Evolutionary conservation across 148 eudicot genomes (phyloP).

Genomic region (Chenopodium berlandieri): DNA sequence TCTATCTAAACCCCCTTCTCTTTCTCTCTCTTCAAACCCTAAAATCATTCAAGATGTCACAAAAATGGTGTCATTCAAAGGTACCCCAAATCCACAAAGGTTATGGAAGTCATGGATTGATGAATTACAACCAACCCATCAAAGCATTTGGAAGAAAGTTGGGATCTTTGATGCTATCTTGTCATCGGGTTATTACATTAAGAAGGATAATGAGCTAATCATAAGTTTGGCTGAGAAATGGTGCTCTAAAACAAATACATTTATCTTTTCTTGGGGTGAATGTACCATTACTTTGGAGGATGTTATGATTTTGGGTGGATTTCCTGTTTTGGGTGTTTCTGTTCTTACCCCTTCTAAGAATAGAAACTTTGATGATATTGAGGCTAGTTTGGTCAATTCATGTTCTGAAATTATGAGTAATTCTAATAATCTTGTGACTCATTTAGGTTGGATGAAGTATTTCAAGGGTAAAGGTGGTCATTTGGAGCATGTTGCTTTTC

Average conservation of each 20-base stretch:
- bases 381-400: not conserved
- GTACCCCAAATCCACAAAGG: not conserved
- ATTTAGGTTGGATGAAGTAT: conserved; percentile 29
- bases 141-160: conserved; percentile 21
- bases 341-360: not conserved
- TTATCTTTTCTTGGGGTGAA: conserved; percentile 40
- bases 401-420: not conserved
- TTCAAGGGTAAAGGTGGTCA: conserved; percentile 25
- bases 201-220: conserved; percentile 19
- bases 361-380: not conserved
- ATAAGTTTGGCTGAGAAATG: conserved; percentile 32
- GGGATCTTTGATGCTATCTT: conserved; percentile 32
- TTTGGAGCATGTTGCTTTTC: conserved; percentile 36
- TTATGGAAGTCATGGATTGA: conserved; percentile 22
- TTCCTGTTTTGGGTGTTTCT: conserved; percentile 22
- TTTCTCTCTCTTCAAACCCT: conserved; percentile 7
- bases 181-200: conserved; percentile 31
- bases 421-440: not conserved
- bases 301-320: conserved; percentile 35
- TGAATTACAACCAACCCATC: conserved; percentile 25
- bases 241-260: conserved; percentile 36
- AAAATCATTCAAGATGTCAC: not conserved
- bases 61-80: not conserved
- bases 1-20: conserved; percentile 7
- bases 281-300: conserved; percentile 42